phyloP scores from a whole-genome alignment of 164 flowering plant genomes.

The Amborella trichopoda region DNA sequence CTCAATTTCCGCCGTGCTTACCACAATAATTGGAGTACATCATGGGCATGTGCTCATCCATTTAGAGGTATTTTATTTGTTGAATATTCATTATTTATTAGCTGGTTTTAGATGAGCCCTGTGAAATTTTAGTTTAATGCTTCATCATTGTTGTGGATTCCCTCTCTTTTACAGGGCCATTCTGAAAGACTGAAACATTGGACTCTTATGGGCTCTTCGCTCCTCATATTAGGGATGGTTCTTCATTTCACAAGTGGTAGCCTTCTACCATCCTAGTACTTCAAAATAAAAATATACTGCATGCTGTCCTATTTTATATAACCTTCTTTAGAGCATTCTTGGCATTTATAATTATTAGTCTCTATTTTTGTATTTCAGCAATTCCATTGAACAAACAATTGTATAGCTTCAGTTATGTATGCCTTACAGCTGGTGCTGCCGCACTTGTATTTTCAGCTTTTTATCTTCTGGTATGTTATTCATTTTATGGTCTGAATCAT shows the following conservation, averaged over 20 bases:
- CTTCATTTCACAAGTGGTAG: conserved; percentile 80
- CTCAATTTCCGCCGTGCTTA: conserved; percentile 71
- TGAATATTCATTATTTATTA: background rate
- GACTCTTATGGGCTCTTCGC: conserved; percentile 39
- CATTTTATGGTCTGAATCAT: background rate
- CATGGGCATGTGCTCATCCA: conserved; percentile 81
- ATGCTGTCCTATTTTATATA: background rate
- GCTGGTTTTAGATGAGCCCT: background rate
- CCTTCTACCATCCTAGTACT: no score
- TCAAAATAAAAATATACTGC: no score
- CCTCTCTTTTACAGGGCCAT: conserved; percentile 36
- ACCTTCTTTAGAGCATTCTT: background rate
- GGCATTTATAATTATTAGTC: background rate
- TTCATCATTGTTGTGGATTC: no score
- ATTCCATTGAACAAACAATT: conserved; percentile 83
- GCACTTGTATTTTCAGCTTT: conserved; percentile 61
- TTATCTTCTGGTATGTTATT: conserved; percentile 43
- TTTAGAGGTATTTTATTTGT: conserved; percentile 40
- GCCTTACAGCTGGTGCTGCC: conserved; percentile 84
- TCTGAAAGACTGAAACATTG: conserved; percentile 61
- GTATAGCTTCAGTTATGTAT: conserved; percentile 78
- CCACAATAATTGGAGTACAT: conserved; percentile 71
- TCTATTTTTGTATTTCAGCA: conserved; percentile 31
- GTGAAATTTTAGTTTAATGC: no score
- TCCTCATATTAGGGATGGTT: conserved; percentile 42